phyloP scores from a whole-genome alignment of 2,329 filamentous ascomycete species.

The Monilinia fructicola region DNA sequence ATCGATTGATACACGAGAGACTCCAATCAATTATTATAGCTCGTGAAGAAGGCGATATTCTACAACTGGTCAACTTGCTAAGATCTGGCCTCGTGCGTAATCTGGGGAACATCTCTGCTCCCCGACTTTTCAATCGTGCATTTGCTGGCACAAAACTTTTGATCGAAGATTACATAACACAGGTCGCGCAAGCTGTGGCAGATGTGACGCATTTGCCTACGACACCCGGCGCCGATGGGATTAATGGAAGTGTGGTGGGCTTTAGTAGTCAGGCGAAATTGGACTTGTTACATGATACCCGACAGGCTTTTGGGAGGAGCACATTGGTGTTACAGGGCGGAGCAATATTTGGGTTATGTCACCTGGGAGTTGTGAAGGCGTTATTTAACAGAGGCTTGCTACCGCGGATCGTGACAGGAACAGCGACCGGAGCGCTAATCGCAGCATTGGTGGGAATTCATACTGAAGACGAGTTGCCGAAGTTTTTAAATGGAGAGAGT shows the following conservation, averaged over 20 bases:
- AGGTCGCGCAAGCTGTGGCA: slow-evolving; percentile 77
- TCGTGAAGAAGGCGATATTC: slow-evolving; percentile 68
- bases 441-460: slow-evolving; percentile 86
- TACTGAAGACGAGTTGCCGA: slow-evolving; percentile 78
- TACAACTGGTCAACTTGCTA: slow-evolving; percentile 74
- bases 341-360: slow-evolving; percentile 86
- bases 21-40: slow-evolving; percentile 68
- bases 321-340: slow-evolving; percentile 86
- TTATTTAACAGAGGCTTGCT: slow-evolving; percentile 77
- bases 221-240: slow-evolving; percentile 46
- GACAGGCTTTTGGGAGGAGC: slow-evolving; percentile 83
- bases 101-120: slow-evolving; percentile 83
- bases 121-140: slow-evolving; percentile 78
- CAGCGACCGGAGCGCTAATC: slow-evolving; percentile 85
- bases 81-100: slow-evolving; percentile 80
- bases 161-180: slow-evolving; percentile 86
- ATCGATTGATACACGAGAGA: slow-evolving; percentile 76
- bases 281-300: slow-evolving; percentile 81
- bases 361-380: slow-evolving; percentile 87
- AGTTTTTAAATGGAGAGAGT: slow-evolving; percentile 72
- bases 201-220: slow-evolving; percentile 70
- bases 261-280: slow-evolving; percentile 59
- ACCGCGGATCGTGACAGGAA: slow-evolving; percentile 88
- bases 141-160: slow-evolving; percentile 87
- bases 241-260: slow-evolving; percentile 43